phyloP scores from a whole-genome alignment of 2,329 filamentous ascomycete species.

The Stemphylium beticola region DNA sequence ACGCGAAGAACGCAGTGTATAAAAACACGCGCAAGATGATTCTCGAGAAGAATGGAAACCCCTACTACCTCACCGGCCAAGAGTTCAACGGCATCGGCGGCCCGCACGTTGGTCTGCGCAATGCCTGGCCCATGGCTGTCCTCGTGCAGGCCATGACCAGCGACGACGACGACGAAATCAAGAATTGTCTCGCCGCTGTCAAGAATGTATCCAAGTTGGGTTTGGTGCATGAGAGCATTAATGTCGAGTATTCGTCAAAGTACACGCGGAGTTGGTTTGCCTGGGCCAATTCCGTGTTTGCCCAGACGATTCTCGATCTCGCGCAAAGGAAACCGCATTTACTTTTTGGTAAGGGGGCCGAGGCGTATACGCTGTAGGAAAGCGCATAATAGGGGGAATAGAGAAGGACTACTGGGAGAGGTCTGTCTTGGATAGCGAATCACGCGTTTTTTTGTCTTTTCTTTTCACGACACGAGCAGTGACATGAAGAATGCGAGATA shows the following conservation, averaged over 20 bases:
- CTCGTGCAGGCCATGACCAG: slow-evolving; percentile 90
- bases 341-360: slow-evolving; percentile 72
- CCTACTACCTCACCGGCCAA: slow-evolving; percentile 80
- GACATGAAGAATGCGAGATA: too few species aligned
- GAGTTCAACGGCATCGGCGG: slow-evolving; percentile 90
- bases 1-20: slow-evolving; percentile 71
- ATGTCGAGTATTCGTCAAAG: background rate
- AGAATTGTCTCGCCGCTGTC: slow-evolving; percentile 73
- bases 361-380: slow-evolving; percentile 38
- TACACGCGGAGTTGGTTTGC: slow-evolving; percentile 82
- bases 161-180: slow-evolving; percentile 82
- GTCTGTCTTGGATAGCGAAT: too few species aligned
- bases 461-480: too few species aligned
- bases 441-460: too few species aligned
- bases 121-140: slow-evolving; percentile 97
- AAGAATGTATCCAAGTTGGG: slow-evolving; percentile 73
- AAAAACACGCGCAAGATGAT: slow-evolving; percentile 88
- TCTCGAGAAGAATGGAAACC: slow-evolving; percentile 76
- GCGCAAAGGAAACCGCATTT: slow-evolving; percentile 88
- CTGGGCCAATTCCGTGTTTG: slow-evolving; percentile 97
- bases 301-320: slow-evolving; percentile 87
- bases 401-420: too few species aligned
- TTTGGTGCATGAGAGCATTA: slow-evolving; percentile 86
- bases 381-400: too few species aligned
- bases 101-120: slow-evolving; percentile 78